Conservation (phyloP, 805 yeast genomes). For the Yamadazyma olivae region DNA sequence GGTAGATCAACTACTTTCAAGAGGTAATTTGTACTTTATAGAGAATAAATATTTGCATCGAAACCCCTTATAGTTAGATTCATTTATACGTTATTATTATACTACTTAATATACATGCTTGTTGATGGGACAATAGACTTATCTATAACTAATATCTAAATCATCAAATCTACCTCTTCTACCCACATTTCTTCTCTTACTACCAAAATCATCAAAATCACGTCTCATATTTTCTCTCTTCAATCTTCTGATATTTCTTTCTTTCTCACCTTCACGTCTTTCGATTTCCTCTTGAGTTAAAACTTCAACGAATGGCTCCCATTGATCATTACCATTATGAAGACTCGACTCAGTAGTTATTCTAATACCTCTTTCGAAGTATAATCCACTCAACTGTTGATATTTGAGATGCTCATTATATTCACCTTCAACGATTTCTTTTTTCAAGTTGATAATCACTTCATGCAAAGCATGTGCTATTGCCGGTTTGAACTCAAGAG, state of each 20-base stretch:
- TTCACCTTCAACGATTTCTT: conserved; percentile 69
- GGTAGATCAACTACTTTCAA: conserved; percentile 40
- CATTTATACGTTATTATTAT: no score
- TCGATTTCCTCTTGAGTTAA: conserved; percentile 92
- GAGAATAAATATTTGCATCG: no score
- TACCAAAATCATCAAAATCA: conserved; percentile 36
- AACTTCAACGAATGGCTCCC: conserved; percentile 87
- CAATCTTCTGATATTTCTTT: conserved; percentile 83
- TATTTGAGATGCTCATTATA: conserved; percentile 41
- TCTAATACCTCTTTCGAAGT: conserved; percentile 42
- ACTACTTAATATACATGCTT: background rate
- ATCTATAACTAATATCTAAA: conserved; percentile 28
- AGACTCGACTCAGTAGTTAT: conserved; percentile 59
- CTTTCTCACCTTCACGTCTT: conserved; percentile 91
- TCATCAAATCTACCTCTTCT: conserved; percentile 57
- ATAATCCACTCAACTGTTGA: conserved; percentile 39
- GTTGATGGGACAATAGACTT: no score
- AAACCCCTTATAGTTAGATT: no score
- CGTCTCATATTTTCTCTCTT: conserved; percentile 86
- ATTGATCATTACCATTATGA: conserved; percentile 73
- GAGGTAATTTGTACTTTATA: background rate
- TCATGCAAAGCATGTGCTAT: conserved; percentile 87
- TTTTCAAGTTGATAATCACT: conserved; percentile 67
- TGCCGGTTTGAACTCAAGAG: conserved; percentile 85
- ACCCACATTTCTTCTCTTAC: conserved; percentile 37